Evolutionary conservation across 768 basidiomycete genomes (phyloP).

Genomic region (Dioszegia aurantiaca): DNA sequence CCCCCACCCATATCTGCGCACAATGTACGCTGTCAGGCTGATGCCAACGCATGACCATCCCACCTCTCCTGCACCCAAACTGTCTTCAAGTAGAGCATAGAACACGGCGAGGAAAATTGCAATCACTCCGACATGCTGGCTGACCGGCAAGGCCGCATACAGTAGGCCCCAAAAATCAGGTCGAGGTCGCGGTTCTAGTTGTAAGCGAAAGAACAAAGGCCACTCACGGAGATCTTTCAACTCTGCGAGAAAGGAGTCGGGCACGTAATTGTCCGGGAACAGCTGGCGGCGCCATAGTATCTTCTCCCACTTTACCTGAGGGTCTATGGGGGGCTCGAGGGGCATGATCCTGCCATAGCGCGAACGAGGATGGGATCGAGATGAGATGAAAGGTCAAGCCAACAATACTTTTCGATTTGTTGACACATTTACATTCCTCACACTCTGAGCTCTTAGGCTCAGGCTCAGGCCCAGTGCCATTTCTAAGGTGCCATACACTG

Average conservation of each 20-base stretch:
- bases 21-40: slow-evolving; percentile 18
- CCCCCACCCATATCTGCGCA: slow-evolving; percentile 35
- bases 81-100: slow-evolving; percentile 29
- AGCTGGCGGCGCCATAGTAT: slow-evolving; percentile 56
- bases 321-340: background rate
- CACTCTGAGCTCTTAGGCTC: too few species aligned
- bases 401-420: background rate
- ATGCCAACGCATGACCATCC: slow-evolving; percentile 28
- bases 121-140: slow-evolving; percentile 77
- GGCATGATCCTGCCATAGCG: background rate
- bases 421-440: slow-evolving; percentile 7
- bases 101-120: slow-evolving; percentile 80
- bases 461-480: too few species aligned
- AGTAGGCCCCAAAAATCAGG: slow-evolving; percentile 29
- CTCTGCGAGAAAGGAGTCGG: slow-evolving; percentile 71
- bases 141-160: slow-evolving; percentile 58
- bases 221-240: slow-evolving; percentile 55
- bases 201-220: background rate
- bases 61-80: slow-evolving; percentile 19
- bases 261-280: slow-evolving; percentile 83
- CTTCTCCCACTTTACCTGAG: slow-evolving; percentile 37
- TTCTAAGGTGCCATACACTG: too few species aligned
- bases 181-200: slow-evolving; percentile 28
- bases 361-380: too few species aligned
- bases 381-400: background rate